A percentile compares a stretch with the other conserved stretches of the same genome.
phyloP scores from a whole-genome alignment of 257 asterid species.

The Solanum bulbocastanum region DNA sequence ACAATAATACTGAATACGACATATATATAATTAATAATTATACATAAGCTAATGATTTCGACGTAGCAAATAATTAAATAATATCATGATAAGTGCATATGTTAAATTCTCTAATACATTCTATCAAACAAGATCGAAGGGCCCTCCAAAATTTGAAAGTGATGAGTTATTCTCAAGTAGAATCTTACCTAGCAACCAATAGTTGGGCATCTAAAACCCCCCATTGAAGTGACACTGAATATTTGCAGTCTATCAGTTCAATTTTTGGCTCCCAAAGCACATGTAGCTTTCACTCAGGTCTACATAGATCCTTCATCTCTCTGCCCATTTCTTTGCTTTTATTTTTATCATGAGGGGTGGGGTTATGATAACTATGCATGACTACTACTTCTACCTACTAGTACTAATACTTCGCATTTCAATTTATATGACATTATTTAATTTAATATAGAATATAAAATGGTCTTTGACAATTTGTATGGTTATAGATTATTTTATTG shows the following conservation, averaged over 20 bases:
- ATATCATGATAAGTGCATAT: background rate
- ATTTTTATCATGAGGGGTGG: background rate
- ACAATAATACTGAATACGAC: background rate
- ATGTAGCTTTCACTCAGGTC: background rate
- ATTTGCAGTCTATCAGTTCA: background rate
- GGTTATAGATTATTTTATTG: background rate
- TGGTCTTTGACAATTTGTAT: background rate
- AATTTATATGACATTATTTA: background rate
- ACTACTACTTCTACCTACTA: background rate
- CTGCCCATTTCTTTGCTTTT: background rate
- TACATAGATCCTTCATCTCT: background rate
- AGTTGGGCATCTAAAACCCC: background rate
- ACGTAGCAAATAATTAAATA: too few relatives aligned
- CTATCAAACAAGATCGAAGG: background rate
- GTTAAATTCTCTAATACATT: background rate
- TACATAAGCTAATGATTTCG: background rate
- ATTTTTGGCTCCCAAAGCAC: background rate
- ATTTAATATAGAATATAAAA: background rate
- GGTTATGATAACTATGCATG: background rate
- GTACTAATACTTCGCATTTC: background rate
- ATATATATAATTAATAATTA: too few relatives aligned
- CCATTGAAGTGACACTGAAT: background rate
- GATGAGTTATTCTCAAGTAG: background rate
- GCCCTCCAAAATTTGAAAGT: background rate
- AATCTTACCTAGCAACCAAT: background rate